Base-by-base conservation (phyloP, 306 rosid genomes). In the Quercus wislizeni region DNA sequence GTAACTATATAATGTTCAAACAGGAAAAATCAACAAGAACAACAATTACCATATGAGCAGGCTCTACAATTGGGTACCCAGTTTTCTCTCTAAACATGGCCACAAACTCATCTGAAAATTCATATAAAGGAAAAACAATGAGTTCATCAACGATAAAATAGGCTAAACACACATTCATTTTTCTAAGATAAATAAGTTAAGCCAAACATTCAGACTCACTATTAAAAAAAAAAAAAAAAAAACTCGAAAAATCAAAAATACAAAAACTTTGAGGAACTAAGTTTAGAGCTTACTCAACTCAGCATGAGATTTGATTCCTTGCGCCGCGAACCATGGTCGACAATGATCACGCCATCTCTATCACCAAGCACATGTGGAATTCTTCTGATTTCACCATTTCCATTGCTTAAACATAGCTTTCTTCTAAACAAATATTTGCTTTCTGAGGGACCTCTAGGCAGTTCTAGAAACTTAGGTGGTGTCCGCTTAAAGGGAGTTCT, bases 251-350 rank as follows among this genome's bases (percentile, higher is more conserved):
- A 65, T 12, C 6, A 67, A 67, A n/a, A 19, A n/a, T 19, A 58
- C 54, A 67, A 46, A 41, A 38, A 65, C 41, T 57, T 59, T 23
- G 62, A 83, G 58, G 11, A 38, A 52, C 17, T 19, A 58, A 30
- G 12, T 54, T 70, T 21, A 55, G 72, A 67, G 71, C 98, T 87
- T 87, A 95, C 99, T 82, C 55, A 95, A 95, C 99, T 82, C 55
- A 95, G 92, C 98, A 95, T 86, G 80, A 87, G 81, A 82, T 95
- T 95, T 19, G 98, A 91, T 76, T 95, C 98, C 89, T 76, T 86
- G 55, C 97, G 97, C 64, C 97, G 96, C 1, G 97, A 95, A 46
- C 99, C 99, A 19, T 93, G 99, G 88, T 95, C 98, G 76, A 95
- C 96, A 79, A 95, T 91, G 54, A 95, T 84, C 78, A 95, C 80